Conservation (phyloP, 2,329 filamentous ascomycete species). For the Arthrobotrys musiformis region DNA sequence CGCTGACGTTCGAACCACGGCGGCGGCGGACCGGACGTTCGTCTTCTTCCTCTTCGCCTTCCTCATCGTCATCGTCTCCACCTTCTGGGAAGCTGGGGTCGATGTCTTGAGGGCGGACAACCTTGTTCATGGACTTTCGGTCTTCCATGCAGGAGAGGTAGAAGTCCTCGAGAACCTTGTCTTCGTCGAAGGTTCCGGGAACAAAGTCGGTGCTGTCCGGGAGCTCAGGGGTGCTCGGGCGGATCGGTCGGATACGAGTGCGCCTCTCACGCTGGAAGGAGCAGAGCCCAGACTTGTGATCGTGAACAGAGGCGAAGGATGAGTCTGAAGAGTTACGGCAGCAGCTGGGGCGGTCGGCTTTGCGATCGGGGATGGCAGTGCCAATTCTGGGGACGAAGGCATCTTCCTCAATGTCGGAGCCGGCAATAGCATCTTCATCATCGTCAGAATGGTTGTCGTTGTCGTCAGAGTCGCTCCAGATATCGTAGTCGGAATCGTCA, state of each 20-base stretch:
- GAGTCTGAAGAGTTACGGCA: conserved; percentile 71
- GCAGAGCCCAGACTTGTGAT: conserved; percentile 58
- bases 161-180: conserved; percentile 90
- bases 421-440: conserved; percentile 64
- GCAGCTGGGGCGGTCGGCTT: conserved; percentile 56
- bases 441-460: conserved; percentile 67
- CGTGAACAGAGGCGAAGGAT: conserved; percentile 68
- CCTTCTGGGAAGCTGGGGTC: conserved; percentile 97
- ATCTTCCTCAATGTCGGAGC: conserved; percentile 66
- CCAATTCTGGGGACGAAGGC: conserved; percentile 36
- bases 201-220: conserved; percentile 99
- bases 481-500: conserved; percentile 71
- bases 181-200: conserved; percentile 96
- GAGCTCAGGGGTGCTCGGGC: conserved; percentile 79
- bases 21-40: conserved; percentile 64
- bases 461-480: conserved; percentile 64
- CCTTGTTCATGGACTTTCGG: conserved; percentile 82
- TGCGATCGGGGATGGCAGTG: conserved; percentile 54
- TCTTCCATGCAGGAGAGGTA: conserved; percentile 87
- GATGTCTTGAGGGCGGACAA: conserved; percentile 90
- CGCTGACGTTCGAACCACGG: conserved; percentile 68
- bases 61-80: conserved; percentile 83
- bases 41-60: conserved; percentile 69
- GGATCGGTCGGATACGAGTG: conserved; percentile 67
- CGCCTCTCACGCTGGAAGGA: conserved; percentile 60